phyloP scores from a whole-genome alignment of 1,284 basidiomycete species.

The Sparassis latifolia region DNA sequence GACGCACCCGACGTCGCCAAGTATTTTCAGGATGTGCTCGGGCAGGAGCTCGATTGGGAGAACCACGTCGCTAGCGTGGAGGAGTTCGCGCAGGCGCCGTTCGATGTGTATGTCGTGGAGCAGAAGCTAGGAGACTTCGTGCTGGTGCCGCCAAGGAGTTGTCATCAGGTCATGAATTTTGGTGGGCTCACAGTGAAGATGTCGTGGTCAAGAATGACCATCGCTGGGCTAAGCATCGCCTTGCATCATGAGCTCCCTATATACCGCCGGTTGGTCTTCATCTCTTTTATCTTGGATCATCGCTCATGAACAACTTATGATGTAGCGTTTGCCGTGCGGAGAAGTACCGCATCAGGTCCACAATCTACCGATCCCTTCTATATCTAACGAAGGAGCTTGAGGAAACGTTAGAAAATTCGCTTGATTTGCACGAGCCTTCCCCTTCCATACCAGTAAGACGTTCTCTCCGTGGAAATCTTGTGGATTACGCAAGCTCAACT shows the following conservation, averaged over 20 bases:
- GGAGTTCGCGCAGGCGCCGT: constrained; percentile 60
- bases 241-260: constrained; percentile 67
- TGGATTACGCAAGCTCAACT: background rate
- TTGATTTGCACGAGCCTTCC: background rate
- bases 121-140: constrained; percentile 71
- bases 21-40: constrained; percentile 50
- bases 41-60: constrained; percentile 67
- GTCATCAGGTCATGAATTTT: constrained; percentile 71
- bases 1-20: constrained; percentile 42
- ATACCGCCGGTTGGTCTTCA: constrained; percentile 53
- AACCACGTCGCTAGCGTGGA: constrained; percentile 51
- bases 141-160: constrained; percentile 70
- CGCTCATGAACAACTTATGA: constrained; percentile 2
- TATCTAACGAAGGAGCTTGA: constrained; percentile 29
- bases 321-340: constrained; percentile 68
- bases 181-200: constrained; percentile 74
- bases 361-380: constrained; percentile 48
- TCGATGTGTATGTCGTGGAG: constrained; percentile 58
- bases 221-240: constrained; percentile 48
- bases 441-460: background rate
- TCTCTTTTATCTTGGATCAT: constrained; percentile 5
- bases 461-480: background rate
- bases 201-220: constrained; percentile 76
- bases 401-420: background rate
- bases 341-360: constrained; percentile 64